These are phyloP conservation scores for Cladorrhinum samala DNA, from an alignment of 495 filamentous ascomycete species.

Conservation along the genomic window DNA sequence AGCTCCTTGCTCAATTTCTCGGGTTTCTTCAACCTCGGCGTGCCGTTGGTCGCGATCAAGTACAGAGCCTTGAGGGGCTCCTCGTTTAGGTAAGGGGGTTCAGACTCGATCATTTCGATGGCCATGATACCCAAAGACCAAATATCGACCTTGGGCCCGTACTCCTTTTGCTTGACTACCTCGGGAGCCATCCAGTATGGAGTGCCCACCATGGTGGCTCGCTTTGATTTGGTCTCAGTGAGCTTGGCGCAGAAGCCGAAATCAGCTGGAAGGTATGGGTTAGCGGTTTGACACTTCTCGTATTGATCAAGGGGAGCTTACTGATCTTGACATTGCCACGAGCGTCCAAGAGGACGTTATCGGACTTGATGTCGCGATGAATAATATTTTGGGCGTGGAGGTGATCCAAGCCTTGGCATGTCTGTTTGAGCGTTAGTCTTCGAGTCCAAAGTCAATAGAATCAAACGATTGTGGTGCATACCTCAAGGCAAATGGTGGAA, in stretches of 20 bases:
- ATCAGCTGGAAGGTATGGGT: constrained; percentile 57
- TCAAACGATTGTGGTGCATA: constrained; percentile 32
- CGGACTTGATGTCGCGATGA: constrained; percentile 97
- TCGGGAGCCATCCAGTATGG: constrained; percentile 99
- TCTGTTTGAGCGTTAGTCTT: constrained; percentile 52
- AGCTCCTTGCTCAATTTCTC: constrained; percentile 95
- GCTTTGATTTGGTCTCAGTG: constrained; percentile 92
- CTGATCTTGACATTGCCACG: constrained; percentile 97
- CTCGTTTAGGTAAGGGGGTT: constrained; percentile 96
- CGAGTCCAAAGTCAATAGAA: not conserved
- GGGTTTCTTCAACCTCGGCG: constrained; percentile 92
- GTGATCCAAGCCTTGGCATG: constrained; percentile 90
- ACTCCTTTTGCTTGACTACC: constrained; percentile 98
- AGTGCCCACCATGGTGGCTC: constrained; percentile 97
- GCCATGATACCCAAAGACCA: constrained; percentile 99
- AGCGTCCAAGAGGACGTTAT: constrained; percentile 92
- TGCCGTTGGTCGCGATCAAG: constrained; percentile 95
- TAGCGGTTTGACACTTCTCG: too few relatives aligned
- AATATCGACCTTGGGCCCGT: constrained; percentile 96
- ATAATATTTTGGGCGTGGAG: constrained; percentile 94
- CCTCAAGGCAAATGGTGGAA: constrained; percentile 93
- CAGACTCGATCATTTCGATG: constrained; percentile 99
- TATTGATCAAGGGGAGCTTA: constrained; percentile 53
- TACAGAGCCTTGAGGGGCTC: constrained; percentile 96
- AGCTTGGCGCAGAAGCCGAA: constrained; percentile 99